Conservation (phyloP, 768 basidiomycete genomes). For the Suillus spraguei region DNA sequence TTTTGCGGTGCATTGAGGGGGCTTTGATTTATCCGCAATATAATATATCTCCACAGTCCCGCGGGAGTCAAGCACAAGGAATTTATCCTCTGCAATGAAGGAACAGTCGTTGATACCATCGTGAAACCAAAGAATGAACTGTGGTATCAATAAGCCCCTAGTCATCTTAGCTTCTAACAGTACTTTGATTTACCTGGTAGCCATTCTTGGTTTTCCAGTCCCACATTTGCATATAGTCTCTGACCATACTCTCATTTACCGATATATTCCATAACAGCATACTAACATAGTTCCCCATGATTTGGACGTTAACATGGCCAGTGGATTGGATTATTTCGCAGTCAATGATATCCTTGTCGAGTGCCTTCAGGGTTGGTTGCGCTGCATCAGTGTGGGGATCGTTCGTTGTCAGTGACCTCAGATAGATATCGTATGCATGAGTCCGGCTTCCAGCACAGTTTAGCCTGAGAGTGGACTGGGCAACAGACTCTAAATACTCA, state of each 20-base stretch:
- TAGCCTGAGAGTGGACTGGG: constrained; percentile 5
- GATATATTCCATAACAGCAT: constrained; percentile 38
- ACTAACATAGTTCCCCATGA: constrained; percentile 48
- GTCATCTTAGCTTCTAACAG: not conserved
- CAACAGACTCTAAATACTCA: constrained; percentile 30
- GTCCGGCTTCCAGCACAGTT: constrained; percentile 34
- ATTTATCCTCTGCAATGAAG: constrained; percentile 47
- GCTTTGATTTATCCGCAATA: constrained; percentile 34
- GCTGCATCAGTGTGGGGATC: constrained; percentile 50
- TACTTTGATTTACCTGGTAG: not conserved
- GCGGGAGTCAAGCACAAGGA: constrained; percentile 49
- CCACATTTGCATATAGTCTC: constrained; percentile 51
- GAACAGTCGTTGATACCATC: constrained; percentile 58
- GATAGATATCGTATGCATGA: constrained; percentile 46
- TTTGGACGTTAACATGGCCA: constrained; percentile 44
- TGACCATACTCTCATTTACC: constrained; percentile 22
- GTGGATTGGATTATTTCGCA: not conserved
- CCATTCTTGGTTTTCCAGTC: constrained; percentile 44
- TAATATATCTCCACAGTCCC: constrained; percentile 55
- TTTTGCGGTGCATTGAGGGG: constrained; percentile 39
- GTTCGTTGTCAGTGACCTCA: constrained; percentile 53
- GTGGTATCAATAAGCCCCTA: not conserved
- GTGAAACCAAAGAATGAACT: constrained; percentile 46
- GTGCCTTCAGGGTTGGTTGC: constrained; percentile 32
- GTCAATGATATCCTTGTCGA: not conserved